A percentile compares a stretch with the other conserved stretches of the same genome.
Conservation (phyloP, 1,284 basidiomycete species). For the Butyriboletus appendiculatus region DNA sequence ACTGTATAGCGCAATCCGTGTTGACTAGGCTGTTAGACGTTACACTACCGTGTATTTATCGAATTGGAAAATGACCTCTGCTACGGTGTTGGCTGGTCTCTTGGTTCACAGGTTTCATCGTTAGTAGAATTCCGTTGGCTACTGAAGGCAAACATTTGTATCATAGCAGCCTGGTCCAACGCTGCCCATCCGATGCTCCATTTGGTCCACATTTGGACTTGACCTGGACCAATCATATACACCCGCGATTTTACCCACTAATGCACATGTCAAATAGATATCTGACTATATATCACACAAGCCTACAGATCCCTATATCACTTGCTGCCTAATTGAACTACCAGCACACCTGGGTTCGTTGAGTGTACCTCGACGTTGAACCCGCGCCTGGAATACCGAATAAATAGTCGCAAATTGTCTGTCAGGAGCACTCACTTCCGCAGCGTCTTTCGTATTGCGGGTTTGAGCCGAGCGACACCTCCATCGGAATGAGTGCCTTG, state of each 20-base stretch:
- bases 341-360: conserved; percentile 81
- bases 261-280: too few species aligned
- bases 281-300: background rate
- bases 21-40: conserved; percentile 50
- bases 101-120: background rate
- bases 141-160: background rate
- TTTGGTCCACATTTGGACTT: background rate
- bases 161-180: background rate
- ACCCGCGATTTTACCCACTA: background rate
- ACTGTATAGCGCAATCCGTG: conserved; percentile 79
- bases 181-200: background rate
- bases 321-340: conserved; percentile 61
- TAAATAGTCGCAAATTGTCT: background rate
- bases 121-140: background rate
- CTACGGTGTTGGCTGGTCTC: background rate
- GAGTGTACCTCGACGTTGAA: conserved; percentile 60
- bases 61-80: conserved; percentile 7
- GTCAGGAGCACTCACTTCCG: conserved; percentile 50
- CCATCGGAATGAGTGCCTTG: conserved; percentile 86
- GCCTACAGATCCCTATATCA: conserved; percentile 1
- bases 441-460: conserved; percentile 90
- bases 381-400: conserved; percentile 11
- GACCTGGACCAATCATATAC: background rate
- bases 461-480: conserved; percentile 87
- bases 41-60: conserved; percentile 17